These are phyloP conservation scores for Coniochaeta prunicola DNA, from an alignment of 2,329 filamentous ascomycete species.

Conservation along the genomic window DNA sequence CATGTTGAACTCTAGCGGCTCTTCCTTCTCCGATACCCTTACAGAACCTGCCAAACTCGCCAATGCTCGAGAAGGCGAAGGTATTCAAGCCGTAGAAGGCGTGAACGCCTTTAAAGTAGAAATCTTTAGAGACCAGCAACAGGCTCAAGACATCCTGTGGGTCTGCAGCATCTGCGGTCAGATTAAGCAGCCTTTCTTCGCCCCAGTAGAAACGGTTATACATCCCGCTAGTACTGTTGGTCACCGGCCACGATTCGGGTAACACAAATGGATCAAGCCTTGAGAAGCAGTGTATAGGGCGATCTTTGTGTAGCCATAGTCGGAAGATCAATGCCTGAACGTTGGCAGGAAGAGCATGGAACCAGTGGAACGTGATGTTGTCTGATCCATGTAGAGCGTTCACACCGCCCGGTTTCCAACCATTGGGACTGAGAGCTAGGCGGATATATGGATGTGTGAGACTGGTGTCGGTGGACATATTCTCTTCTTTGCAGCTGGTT, in stretches of 20 bases:
- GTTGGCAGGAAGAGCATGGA: conserved; percentile 21
- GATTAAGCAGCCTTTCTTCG: conserved; percentile 15
- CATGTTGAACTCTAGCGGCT: conserved; percentile 32
- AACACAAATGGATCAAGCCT: conserved; percentile 29
- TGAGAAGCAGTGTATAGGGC: conserved; percentile 32
- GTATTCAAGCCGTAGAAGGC: conserved; percentile 42
- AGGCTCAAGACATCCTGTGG: conserved; percentile 28
- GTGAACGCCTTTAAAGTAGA: conserved; percentile 31
- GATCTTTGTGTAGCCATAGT: conserved; percentile 25
- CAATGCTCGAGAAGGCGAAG: conserved; percentile 45
- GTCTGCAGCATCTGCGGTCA: conserved; percentile 23
- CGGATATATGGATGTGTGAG: conserved; percentile 21
- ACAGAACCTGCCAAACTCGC: conserved; percentile 41
- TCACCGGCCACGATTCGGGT: conserved; percentile 10
- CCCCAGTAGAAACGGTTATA: conserved; percentile 32
- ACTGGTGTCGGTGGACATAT: conserved; percentile 14
- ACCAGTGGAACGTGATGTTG: not conserved
- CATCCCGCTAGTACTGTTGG: conserved; percentile 14
- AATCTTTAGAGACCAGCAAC: conserved; percentile 31
- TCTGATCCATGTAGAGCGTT: not conserved
- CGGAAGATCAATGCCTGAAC: conserved; percentile 28
- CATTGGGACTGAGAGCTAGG: not conserved
- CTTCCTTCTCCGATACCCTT: conserved; percentile 29
- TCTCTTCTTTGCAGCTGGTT: conserved; percentile 24
- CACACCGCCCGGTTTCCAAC: not conserved